Evolutionary conservation across 1,139 yeast species (phyloP).

Genomic region (Suhomyces bolitotheri): DNA sequence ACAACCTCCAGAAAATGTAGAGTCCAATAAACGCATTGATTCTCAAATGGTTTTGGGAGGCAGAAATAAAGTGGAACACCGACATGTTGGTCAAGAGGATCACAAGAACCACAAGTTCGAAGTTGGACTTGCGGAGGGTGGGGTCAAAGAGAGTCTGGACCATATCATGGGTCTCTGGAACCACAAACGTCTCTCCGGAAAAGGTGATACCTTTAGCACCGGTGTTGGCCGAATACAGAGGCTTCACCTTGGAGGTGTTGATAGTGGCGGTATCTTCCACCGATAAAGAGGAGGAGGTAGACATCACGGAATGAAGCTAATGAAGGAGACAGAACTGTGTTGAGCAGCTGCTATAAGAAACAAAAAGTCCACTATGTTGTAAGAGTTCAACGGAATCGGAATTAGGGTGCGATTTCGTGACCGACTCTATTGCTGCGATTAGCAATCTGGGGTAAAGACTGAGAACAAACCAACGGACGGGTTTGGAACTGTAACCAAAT

Average conservation of each 20-base stretch:
- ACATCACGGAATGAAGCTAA: not conserved
- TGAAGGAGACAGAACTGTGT: not conserved
- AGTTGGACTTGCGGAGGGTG: slow-evolving; percentile 62
- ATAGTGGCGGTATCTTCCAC: slow-evolving; percentile 1
- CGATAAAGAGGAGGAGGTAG: not conserved
- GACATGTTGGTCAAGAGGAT: slow-evolving; percentile 53
- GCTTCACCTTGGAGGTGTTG: not conserved
- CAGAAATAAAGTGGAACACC: slow-evolving; percentile 43
- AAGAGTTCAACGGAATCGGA: too few relatives aligned
- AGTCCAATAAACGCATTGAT: slow-evolving; percentile 50
- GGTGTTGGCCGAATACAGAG: not conserved
- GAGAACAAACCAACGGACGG: too few relatives aligned
- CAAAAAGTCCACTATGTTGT: too few relatives aligned
- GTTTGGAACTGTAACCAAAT: too few relatives aligned
- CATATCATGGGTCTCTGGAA: slow-evolving; percentile 87
- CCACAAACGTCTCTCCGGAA: slow-evolving; percentile 53
- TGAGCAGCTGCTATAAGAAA: not conserved
- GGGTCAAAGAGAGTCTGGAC: slow-evolving; percentile 82
- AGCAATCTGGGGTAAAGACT: too few relatives aligned
- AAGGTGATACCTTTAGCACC: slow-evolving; percentile 47
- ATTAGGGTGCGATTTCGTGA: too few relatives aligned
- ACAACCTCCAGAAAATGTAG: slow-evolving; percentile 74
- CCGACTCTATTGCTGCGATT: too few relatives aligned
- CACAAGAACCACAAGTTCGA: slow-evolving; percentile 60
- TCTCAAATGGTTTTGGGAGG: slow-evolving; percentile 29